A percentile compares a stretch with the other conserved stretches of the same genome.
These are phyloP conservation scores for Tilletia walkeri DNA, from an alignment of 1,284 basidiomycete species.

Conservation along the genomic window DNA sequence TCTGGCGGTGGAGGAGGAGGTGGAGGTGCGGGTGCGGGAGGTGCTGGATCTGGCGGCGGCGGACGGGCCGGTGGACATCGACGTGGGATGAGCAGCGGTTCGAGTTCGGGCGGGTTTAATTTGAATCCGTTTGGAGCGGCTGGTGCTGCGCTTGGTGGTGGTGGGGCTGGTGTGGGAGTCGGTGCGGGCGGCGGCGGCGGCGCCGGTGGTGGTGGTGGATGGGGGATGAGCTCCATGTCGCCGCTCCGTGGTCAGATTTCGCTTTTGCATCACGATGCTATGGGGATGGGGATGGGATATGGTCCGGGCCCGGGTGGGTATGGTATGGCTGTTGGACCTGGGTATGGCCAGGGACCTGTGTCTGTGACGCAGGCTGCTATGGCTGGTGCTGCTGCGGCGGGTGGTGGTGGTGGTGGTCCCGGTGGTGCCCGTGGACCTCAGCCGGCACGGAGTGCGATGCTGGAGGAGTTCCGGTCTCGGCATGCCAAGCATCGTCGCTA, in stretches of 20 bases:
- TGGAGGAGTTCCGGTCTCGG: slow-evolving; percentile 45
- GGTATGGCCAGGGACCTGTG: slow-evolving; percentile 7
- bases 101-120: slow-evolving; percentile 6
- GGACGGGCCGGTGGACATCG: not conserved
- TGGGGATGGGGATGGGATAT: not conserved
- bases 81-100: slow-evolving; percentile 6
- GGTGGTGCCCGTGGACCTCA: not conserved
- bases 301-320: not conserved
- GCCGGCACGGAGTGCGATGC: slow-evolving; percentile 25
- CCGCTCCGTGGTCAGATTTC: slow-evolving; percentile 8
- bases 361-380: not conserved
- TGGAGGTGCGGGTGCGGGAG: not conserved
- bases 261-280: slow-evolving; percentile 11
- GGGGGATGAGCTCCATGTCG: not conserved
- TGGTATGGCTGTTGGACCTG: not conserved
- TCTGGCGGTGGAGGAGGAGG: not conserved
- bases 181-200: not conserved
- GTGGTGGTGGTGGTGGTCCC: not conserved
- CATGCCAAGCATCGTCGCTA: slow-evolving; percentile 32
- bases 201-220: too few relatives aligned
- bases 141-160: not conserved
- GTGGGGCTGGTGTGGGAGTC: not conserved
- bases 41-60: not conserved
- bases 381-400: not conserved
- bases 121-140: slow-evolving; percentile 11